Evolutionary conservation across 2,329 filamentous ascomycete genomes (phyloP), one percentile per base, ranked within the genome.

Genomic region (Aspergillus quadrilineatus): DNA sequence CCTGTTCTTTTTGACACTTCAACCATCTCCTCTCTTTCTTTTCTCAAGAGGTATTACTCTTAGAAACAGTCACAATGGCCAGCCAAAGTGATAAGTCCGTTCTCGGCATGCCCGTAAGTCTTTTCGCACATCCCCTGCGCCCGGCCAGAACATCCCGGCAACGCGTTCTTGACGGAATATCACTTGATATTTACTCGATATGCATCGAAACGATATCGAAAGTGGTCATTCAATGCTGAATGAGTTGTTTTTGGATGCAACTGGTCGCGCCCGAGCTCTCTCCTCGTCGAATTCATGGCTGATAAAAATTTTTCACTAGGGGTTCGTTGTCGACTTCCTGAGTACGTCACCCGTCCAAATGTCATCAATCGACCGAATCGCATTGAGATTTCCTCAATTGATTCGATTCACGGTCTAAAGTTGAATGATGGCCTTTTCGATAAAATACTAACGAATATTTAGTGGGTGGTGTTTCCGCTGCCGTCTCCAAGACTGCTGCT

Each of bases 391-490:
- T 32, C 58, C 50, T 52, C 59, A 62, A 59, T 39, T 10, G 29
- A 14, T 17, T 41, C 45, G 45, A 39, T 43, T 17, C 30, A 41
- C 22, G 36, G 34, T n/a, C 7, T n/a, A 14, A 14, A 37, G 7
- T 42, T 14, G 32, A 37, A 28, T 56, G 29, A 43, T 17, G 10
- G 32, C 37, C 8, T 17, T n/a, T 36, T 32, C 12, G 29, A 8
- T 14, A 15, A n/a, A 41, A 48, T 68, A 74, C 80, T 82, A 74
- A 82, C 75, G 53, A 59, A 70, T 69, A 71, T 75, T 15, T 52
- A 96, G 92, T 99, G 94, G 94, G 94, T 89, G 94, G 94, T 97
- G 89, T 99, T 72, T 97, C 94, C 77, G 94, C 94, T 81, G 94
- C 94, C 81, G 92, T 99, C 89, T 99, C 94, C 79, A 99, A 99